Base-by-base conservation (phyloP, 1,284 basidiomycete genomes). In the Xerocomus minutiporus region DNA sequence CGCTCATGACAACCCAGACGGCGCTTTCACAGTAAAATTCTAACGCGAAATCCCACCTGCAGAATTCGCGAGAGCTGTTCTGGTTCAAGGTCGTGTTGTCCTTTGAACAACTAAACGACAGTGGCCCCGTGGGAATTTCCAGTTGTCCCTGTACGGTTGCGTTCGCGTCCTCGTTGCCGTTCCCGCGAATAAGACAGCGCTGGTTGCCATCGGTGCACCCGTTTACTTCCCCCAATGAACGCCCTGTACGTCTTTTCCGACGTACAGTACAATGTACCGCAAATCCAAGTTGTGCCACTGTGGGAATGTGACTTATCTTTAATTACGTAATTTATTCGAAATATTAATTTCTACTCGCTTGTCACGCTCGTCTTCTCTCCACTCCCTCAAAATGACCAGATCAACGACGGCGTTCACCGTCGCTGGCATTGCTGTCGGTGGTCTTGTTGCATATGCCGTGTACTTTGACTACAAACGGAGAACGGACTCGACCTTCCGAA, bases 391-490 rank as follows among this genome's bases (percentile, higher is more conserved):
- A 59, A 80, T 78, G 77, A 66, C 68, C 61, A 73, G 73, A 67
- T 65, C 73, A 42, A 62, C 72, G 56, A 74, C 69, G 54, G 61
- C 75, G 53, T 67, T 82, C 69, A 81, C 89, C 57, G 77, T 87
- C 65, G 81, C 87, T 46, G 82, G 84, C 50, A 75, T 87, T 63
- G 82, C 88, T 32, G 73, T 84, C 44, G 77, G 83, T 26, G 82
- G 84, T 47, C 65, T 88, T 40, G 71, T 88, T 48, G 89, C 84
- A 17, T 97, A 96, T 70, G 90, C 87, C 35, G 77, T 84, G 53
- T 98, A 95, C 75, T 99, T 98, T 68, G 96, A 99, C 80, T 88
- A 97, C 78, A 91, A 84, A 75, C 86, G 96, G 53, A 83, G 93
- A 63, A 93, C 89, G 70, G 93, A 97, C 68, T 72, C 80, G 38